Percentiles rank a stretch among this genome's conserved stretches.
Conservation (phyloP, 148 eudicot genomes). For the Silene conica region DNA sequence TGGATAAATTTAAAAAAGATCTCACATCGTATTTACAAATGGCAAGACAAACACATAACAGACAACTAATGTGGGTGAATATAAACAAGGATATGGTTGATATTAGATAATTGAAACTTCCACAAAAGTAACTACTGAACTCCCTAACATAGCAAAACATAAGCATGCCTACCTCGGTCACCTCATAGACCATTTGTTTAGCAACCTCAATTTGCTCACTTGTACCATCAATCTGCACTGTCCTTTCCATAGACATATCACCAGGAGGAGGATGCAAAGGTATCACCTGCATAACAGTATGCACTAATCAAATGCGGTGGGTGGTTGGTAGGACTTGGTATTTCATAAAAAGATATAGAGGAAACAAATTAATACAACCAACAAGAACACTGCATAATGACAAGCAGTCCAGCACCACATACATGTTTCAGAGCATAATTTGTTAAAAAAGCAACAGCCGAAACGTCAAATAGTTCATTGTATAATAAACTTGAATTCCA, state of each 20-base stretch:
- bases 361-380: not conserved
- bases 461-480: not conserved
- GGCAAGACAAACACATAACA: constrained; percentile 1
- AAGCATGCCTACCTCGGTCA: constrained; percentile 69
- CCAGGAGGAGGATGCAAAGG: constrained; percentile 93
- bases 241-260: constrained; percentile 76
- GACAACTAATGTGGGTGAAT: not conserved
- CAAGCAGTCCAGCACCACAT: not conserved
- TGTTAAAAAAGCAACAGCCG: not conserved
- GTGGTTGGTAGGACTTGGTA: not conserved
- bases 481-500: too few species aligned
- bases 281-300: constrained; percentile 53
- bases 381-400: not conserved
- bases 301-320: not conserved
- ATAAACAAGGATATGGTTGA: not conserved
- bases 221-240: constrained; percentile 88
- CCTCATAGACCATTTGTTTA: constrained; percentile 84
- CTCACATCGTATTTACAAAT: not conserved
- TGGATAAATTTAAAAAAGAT: not conserved
- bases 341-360: too few species aligned
- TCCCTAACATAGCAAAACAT: constrained; percentile 21
- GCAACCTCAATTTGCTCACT: constrained; percentile 88
- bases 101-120: not conserved
- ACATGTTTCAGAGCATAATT: not conserved
- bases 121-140: constrained; percentile 10